These are phyloP conservation scores for Medicago truncatula DNA, from an alignment of 306 rosid genomes.

Conservation along the genomic window MtrunA17r5.0-ANR NC_053042.1:56350001-56350500, in stretches of 20 bases:
- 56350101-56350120: not conserved
- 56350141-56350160: not conserved
- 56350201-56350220: conserved; percentile 70
- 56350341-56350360: not conserved
- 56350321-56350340: conserved; percentile 30
- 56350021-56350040: not conserved
- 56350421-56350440: conserved; percentile 2
- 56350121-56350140: not conserved
- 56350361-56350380: conserved; percentile 17
- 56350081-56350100: not conserved
- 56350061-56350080: conserved; percentile 4
- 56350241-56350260: conserved; percentile 86
- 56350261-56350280: conserved; percentile 81
- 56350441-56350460: not conserved
- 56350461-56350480: not conserved
- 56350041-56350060: not conserved
- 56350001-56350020: not conserved
- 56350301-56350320: conserved; percentile 87
- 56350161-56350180: conserved; percentile 20
- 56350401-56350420: not conserved
- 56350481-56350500: not conserved
- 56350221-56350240: conserved; percentile 81
- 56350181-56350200: conserved; percentile 1
- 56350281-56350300: conserved; percentile 76
- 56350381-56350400: not conserved